These are phyloP conservation scores for Lipomyces starkeyi DNA, from an alignment of 805 yeast species.

Conservation along the genomic window DNA sequence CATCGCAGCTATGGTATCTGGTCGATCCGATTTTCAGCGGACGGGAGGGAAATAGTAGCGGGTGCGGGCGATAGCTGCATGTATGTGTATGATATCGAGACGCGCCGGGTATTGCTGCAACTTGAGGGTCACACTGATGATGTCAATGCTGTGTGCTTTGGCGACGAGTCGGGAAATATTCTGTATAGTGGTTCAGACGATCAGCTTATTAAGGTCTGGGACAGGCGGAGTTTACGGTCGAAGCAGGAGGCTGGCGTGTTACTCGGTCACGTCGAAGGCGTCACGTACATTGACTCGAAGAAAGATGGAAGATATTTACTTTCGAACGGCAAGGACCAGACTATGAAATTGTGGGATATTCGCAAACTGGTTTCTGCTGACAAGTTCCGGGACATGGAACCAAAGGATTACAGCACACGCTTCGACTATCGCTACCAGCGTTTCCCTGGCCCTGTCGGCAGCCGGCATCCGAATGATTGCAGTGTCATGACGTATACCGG, in stretches of 20 bases:
- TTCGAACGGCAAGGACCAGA: conserved; percentile 45
- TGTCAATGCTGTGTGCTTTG: conserved; percentile 43
- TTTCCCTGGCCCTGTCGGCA: conserved; percentile 37
- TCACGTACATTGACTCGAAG: conserved; percentile 42
- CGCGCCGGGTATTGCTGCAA: conserved; percentile 21
- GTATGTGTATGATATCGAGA: conserved; percentile 39
- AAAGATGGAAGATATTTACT: conserved; percentile 41
- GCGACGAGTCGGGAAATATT: conserved; percentile 46
- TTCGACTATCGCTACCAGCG: conserved; percentile 40
- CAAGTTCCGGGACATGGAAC: conserved; percentile 15
- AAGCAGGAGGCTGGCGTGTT: conserved; percentile 41
- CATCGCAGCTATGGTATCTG: conserved; percentile 34
- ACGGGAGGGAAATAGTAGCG: conserved; percentile 39
- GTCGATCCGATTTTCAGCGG: conserved; percentile 40
- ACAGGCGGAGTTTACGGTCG: conserved; percentile 40
- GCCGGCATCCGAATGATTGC: conserved; percentile 41
- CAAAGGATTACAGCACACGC: conserved; percentile 26
- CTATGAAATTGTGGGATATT: conserved; percentile 45
- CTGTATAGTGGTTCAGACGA: conserved; percentile 60
- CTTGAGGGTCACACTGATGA: conserved; percentile 39
- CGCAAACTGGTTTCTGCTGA: conserved; percentile 37
- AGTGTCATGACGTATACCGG: conserved; percentile 44
- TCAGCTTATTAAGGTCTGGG: conserved; percentile 59
- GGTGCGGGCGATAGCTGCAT: conserved; percentile 39
- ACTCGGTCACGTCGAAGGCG: conserved; percentile 45